phyloP scores from a whole-genome alignment of 352 stramenopile species.

The Phytophthora colocasiae region DNA sequence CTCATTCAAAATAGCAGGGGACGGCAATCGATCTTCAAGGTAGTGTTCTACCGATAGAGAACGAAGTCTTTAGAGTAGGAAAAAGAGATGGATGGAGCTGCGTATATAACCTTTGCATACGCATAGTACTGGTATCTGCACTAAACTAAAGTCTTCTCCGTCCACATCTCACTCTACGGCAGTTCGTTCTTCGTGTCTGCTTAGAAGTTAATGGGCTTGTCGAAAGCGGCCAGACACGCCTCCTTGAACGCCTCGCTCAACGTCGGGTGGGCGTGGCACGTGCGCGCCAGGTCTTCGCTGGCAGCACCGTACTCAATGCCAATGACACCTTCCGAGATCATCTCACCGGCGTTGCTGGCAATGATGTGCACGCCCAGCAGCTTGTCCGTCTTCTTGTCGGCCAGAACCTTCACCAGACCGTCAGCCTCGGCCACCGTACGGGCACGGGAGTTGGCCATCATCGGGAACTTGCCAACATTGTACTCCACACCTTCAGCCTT shows the following conservation, averaged over 20 bases:
- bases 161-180: slow-evolving; percentile 14
- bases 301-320: slow-evolving; percentile 99
- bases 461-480: slow-evolving; percentile 98
- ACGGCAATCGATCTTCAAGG: too few relatives aligned
- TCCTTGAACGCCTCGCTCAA: slow-evolving; percentile 99
- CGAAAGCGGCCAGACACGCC: slow-evolving; percentile 97
- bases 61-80: not conserved
- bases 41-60: too few relatives aligned
- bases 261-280: slow-evolving; percentile 98
- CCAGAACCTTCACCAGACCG: slow-evolving; percentile 98
- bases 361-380: slow-evolving; percentile 99
- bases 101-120: slow-evolving; percentile 41
- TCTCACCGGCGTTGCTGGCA: slow-evolving; percentile 98
- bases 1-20: too few relatives aligned
- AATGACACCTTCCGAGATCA: slow-evolving; percentile 99
- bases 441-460: slow-evolving; percentile 97
- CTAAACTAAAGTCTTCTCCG: slow-evolving; percentile 18
- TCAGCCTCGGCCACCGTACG: slow-evolving; percentile 94
- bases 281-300: slow-evolving; percentile 99
- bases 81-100: slow-evolving; percentile 6
- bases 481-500: slow-evolving; percentile 95
- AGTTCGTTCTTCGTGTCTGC: slow-evolving; percentile 4
- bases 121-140: slow-evolving; percentile 18
- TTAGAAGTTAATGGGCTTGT: slow-evolving; percentile 99
- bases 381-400: slow-evolving; percentile 97